phyloP scores from a whole-genome alignment of 108 stramenopile species.

The Epipyxis sp. region DNA sequence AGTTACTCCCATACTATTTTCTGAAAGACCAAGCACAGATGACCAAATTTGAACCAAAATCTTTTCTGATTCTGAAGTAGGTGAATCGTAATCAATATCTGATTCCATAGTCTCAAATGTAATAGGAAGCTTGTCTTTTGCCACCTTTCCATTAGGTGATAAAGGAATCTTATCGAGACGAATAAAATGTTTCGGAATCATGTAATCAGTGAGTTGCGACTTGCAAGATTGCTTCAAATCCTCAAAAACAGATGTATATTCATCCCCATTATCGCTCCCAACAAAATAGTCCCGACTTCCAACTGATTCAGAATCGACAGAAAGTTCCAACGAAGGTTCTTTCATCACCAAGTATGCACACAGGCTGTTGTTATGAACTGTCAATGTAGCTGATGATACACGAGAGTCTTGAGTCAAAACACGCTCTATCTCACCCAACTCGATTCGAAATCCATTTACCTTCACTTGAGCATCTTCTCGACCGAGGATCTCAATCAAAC shows the following conservation, averaged over 20 bases:
- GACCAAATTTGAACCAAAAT: not conserved
- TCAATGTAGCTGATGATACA: not conserved
- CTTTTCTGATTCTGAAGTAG: not conserved
- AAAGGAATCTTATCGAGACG: slow-evolving; percentile 29
- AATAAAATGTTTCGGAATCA: slow-evolving; percentile 35
- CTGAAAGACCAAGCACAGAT: not conserved
- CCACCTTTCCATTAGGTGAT: slow-evolving; percentile 38
- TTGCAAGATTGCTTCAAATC: slow-evolving; percentile 21
- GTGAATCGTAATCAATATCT: not conserved
- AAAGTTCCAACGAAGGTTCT: not conserved
- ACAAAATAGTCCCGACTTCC: not conserved
- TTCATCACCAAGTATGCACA: not conserved
- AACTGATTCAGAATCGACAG: not conserved
- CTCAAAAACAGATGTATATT: slow-evolving; percentile 21
- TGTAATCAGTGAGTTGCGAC: slow-evolving; percentile 32
- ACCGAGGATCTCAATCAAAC: slow-evolving; percentile 38
- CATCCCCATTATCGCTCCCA: slow-evolving; percentile 11
- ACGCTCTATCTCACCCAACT: slow-evolving; percentile 45
- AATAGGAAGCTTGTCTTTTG: slow-evolving; percentile 26
- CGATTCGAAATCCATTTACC: slow-evolving; percentile 41
- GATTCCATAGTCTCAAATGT: not conserved
- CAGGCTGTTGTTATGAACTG: not conserved
- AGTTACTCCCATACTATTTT: not conserved
- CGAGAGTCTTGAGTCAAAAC: not conserved
- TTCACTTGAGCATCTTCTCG: slow-evolving; percentile 45